Conservation (phyloP, 352 stramenopile genomes). For the Globisporangium echinulatum region DNA sequence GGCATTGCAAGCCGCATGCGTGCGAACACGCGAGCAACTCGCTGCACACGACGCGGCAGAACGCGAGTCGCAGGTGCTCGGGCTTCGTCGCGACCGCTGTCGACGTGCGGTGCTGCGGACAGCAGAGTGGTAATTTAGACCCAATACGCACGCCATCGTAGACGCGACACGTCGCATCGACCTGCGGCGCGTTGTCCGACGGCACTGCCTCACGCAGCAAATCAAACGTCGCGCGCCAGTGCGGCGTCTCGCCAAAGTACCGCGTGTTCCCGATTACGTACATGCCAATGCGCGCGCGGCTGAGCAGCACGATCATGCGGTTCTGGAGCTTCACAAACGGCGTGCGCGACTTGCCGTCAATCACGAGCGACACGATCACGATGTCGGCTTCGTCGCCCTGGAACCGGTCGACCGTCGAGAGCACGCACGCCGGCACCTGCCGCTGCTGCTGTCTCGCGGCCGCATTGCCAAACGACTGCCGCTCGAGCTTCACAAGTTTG, state of each 20-base stretch:
- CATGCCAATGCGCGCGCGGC: constrained; percentile 77
- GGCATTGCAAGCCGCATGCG: constrained; percentile 56
- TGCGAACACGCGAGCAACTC: constrained; percentile 58
- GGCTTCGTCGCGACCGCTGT: constrained; percentile 23
- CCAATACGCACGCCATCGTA: constrained; percentile 49
- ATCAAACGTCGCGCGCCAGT: constrained; percentile 74
- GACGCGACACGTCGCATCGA: constrained; percentile 20
- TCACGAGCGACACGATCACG: constrained; percentile 84
- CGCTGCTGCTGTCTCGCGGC: constrained; percentile 11
- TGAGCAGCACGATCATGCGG: constrained; percentile 86
- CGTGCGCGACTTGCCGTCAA: constrained; percentile 83
- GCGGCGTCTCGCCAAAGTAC: constrained; percentile 69
- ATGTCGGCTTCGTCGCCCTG: constrained; percentile 87
- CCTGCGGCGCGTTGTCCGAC: constrained; percentile 26
- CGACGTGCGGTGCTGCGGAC: constrained; percentile 52
- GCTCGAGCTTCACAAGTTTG: constrained; percentile 15
- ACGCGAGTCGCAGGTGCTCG: constrained; percentile 56
- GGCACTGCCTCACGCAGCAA: constrained; percentile 36
- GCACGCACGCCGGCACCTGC: constrained; percentile 38
- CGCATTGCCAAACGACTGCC: constrained; percentile 19
- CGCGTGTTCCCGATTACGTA: constrained; percentile 79
- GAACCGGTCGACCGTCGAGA: constrained; percentile 88
- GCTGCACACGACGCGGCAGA: constrained; percentile 69
- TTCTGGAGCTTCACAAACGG: constrained; percentile 87
- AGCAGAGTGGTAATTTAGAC: constrained; percentile 64